phyloP scores from a whole-genome alignment of 2,329 filamentous ascomycete species.

The Paecilomyces dactylethromorphus region DNA sequence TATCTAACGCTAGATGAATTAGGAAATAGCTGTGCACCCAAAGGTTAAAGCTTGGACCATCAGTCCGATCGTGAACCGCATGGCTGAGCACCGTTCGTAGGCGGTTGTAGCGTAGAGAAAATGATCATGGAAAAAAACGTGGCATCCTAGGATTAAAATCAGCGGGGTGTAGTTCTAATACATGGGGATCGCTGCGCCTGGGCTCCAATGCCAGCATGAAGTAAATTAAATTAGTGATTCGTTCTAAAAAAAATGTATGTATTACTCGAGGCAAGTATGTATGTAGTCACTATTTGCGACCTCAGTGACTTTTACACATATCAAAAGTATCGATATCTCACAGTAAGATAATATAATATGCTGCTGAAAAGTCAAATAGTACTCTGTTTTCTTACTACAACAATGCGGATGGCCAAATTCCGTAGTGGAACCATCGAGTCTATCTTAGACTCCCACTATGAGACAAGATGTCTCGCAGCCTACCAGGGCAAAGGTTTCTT shows the following conservation, averaged over 20 bases:
- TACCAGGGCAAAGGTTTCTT: neutral
- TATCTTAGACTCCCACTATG: neutral
- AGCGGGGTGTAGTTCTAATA: neutral
- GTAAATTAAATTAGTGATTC: no score
- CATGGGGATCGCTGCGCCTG: neutral
- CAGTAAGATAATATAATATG: no score
- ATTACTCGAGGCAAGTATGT: no score
- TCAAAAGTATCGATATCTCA: no score
- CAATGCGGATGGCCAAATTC: neutral
- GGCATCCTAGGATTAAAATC: neutral
- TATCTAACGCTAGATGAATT: neutral
- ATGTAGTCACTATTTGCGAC: no score
- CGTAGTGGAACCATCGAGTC: neutral
- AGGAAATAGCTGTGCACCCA: neutral
- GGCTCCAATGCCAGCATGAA: neutral
- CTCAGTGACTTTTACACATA: no score
- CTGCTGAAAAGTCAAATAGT: no score
- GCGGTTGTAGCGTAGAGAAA: neutral
- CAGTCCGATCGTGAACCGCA: neutral
- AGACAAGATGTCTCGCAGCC: neutral
- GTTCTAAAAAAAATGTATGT: no score
- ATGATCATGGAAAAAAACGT: neutral
- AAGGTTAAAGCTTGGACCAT: neutral
- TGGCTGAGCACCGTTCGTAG: neutral
- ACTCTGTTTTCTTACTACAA: neutral